Base-by-base conservation (phyloP, 2,329 filamentous ascomycete species). In the Blumeriella jaapii region DNA sequence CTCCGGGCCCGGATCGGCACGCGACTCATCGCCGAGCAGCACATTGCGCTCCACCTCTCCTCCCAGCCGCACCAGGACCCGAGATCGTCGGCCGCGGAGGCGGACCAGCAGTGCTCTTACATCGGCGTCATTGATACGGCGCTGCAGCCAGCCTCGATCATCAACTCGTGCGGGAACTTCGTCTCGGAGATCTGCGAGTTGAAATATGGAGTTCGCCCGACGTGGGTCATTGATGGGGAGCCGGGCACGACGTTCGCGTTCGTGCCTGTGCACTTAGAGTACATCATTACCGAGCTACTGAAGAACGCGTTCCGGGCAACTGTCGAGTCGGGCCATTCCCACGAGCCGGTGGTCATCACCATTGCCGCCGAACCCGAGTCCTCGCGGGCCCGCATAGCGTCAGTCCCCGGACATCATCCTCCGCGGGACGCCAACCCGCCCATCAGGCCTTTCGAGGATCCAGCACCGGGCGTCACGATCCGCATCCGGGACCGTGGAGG, bases 251-350 rank as follows among this genome's bases (percentile, higher is more conserved):
- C 77, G 0, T 93, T 98, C 54, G 86, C 89, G 13, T 91, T 93
- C 53, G 79, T 98, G 6, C 91, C 91, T 10, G 91, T 93, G 57
- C 91, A 98, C 58, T 71, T 98, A 15, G 89, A 96, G 60, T 98
- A 98, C 59, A 95, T 98, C 46, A 74, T 95, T 45, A 98, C 89
- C 0, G 91, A 98, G 59, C 69, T 98, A 1, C 70, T 98, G 39
- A 98, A 98, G 60, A 98, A 98, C 54, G 84, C 87, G 1, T 98
- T 96, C 63, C 76, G 91, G 27, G 89, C 91, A 3, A 93, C 85
- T 0, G 78, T 96, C 7, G 91, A 98, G 59, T 78, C 72, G 39
- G 76, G 77, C n/a, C 78, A 74, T 52, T 79, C 82, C 48, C 69
- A 72, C 26, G 82, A 93, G 46, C 84, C 89, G 1, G 69, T 98